Conservation (phyloP, 176 grass and related monocot species). For the Poa pratensis region DNA sequence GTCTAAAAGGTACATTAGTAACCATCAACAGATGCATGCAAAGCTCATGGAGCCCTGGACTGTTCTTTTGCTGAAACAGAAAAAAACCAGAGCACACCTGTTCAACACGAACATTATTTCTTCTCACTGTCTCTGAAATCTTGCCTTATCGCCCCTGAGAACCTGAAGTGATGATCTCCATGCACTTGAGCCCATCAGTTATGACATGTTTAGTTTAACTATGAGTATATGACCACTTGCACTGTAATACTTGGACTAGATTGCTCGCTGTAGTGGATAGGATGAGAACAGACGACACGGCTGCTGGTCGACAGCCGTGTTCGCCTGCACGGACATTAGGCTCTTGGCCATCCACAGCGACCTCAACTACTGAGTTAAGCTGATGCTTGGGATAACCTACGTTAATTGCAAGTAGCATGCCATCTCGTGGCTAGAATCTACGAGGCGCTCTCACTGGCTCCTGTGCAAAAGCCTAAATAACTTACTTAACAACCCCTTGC, state of each 20-base stretch:
- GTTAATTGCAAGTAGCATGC: slow-evolving; percentile 33
- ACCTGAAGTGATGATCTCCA: background rate
- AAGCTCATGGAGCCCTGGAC: background rate
- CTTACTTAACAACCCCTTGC: background rate
- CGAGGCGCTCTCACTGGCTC: background rate
- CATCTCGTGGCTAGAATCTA: background rate
- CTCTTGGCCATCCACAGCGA: background rate
- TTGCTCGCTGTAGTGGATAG: background rate
- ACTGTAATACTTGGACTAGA: slow-evolving; percentile 31
- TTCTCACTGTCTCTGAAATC: background rate
- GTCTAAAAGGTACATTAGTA: background rate
- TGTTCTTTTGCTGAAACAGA: background rate
- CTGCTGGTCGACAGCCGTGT: background rate
- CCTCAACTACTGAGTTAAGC: slow-evolving; percentile 28
- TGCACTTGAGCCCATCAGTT: background rate
- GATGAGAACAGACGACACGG: slow-evolving; percentile 45
- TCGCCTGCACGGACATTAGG: background rate
- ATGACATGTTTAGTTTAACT: background rate
- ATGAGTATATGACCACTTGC: slow-evolving; percentile 31
- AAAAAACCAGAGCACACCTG: background rate
- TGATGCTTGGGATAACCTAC: slow-evolving; percentile 27
- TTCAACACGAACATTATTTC: background rate
- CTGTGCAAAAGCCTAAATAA: background rate
- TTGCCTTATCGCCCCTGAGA: background rate
- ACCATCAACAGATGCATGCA: background rate